phyloP scores from a whole-genome alignment of 2,329 filamentous ascomycete species.

The Colletotrichum shisoi region DNA sequence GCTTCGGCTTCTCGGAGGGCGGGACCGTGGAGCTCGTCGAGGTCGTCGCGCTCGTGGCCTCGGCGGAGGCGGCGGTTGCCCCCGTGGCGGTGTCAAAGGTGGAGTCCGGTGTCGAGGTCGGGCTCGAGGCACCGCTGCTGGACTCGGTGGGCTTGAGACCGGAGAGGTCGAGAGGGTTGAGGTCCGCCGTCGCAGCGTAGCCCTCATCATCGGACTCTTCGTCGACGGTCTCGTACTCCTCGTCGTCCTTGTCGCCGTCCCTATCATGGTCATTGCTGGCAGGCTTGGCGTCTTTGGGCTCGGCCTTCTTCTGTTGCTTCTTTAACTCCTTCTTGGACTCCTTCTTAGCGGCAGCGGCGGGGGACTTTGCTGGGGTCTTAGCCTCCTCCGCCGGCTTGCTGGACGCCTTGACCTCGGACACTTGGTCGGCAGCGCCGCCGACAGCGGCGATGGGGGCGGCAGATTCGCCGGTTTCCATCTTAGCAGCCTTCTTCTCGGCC shows the following conservation, averaged over 20 bases:
- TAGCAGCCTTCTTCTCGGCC: conserved; percentile 44
- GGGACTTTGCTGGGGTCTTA: conserved; percentile 63
- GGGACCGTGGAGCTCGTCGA: conserved; percentile 73
- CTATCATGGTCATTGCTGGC: conserved; percentile 33
- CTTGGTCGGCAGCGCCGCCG: not conserved
- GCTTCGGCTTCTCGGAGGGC: conserved; percentile 68
- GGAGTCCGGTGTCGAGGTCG: conserved; percentile 59
- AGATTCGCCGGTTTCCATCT: conserved; percentile 37
- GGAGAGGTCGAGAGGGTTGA: conserved; percentile 44
- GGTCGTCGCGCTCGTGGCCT: conserved; percentile 67
- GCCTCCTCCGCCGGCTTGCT: conserved; percentile 56
- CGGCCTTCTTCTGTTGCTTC: conserved; percentile 48
- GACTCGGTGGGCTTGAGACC: conserved; percentile 55
- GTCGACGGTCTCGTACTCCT: conserved; percentile 36
- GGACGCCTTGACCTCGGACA: conserved; percentile 61
- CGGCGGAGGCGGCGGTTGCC: conserved; percentile 51
- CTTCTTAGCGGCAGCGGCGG: conserved; percentile 49
- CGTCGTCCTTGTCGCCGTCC: conserved; percentile 31
- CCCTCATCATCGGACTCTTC: conserved; percentile 40
- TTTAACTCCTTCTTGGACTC: conserved; percentile 57
- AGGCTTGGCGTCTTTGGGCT: conserved; percentile 40
- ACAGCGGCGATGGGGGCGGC: conserved; percentile 49
- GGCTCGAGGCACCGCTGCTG: conserved; percentile 52
- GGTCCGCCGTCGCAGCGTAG: conserved; percentile 33
- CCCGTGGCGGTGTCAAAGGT: conserved; percentile 64